Conservation (phyloP, 2,329 filamentous ascomycete species). For the Diaporthe batatas region DNA sequence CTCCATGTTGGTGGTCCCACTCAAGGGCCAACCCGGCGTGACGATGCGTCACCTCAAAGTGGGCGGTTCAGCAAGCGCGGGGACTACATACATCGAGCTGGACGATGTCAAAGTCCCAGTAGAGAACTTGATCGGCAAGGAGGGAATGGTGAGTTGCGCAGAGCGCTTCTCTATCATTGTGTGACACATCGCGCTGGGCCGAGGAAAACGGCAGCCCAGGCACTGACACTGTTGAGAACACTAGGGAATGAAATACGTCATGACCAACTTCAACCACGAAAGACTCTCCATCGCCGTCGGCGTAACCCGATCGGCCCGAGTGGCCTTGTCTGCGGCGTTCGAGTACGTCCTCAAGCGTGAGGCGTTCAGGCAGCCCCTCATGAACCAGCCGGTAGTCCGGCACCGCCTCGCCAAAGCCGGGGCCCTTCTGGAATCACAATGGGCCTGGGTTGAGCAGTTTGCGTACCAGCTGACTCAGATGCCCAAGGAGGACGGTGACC, state of each 20-base stretch:
- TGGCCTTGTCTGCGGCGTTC: slow-evolving; percentile 54
- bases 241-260: slow-evolving; percentile 79
- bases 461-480: slow-evolving; percentile 77
- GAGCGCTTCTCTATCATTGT: background rate
- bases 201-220: background rate
- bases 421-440: slow-evolving; percentile 76
- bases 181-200: background rate
- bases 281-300: slow-evolving; percentile 76
- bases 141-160: slow-evolving; percentile 60
- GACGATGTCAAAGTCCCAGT: slow-evolving; percentile 81
- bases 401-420: slow-evolving; percentile 80
- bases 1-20: slow-evolving; percentile 76
- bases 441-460: slow-evolving; percentile 80
- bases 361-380: slow-evolving; percentile 64
- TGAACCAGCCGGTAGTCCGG: slow-evolving; percentile 81
- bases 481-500: slow-evolving; percentile 69
- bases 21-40: slow-evolving; percentile 77
- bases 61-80: slow-evolving; percentile 72
- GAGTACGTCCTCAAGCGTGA: slow-evolving; percentile 55
- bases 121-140: slow-evolving; percentile 76
- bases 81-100: slow-evolving; percentile 82
- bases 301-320: slow-evolving; percentile 69
- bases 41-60: slow-evolving; percentile 77
- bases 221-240: background rate
- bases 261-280: slow-evolving; percentile 87